Base-by-base conservation (phyloP, 108 stramenopile species). In the Cyclotella cryptica region DNA sequence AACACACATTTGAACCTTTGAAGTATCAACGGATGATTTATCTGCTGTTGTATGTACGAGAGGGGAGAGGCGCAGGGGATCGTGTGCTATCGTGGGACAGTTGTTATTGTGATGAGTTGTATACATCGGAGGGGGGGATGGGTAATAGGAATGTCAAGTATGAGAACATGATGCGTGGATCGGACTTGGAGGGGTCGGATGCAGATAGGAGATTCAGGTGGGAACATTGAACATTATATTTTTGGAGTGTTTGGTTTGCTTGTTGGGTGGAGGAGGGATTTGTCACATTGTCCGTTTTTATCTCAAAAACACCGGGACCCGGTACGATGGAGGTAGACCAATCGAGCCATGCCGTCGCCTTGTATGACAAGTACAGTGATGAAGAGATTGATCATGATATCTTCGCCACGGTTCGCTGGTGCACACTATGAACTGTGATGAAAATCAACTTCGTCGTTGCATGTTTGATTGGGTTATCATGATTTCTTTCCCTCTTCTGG, bases 91-190 rank as follows among this genome's bases (percentile, higher is more conserved):
- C 65, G 52, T 92, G 28, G 68, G 35, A 21, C 80, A 88, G 71
- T 61, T 92, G 22, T 55, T 53, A 75, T 77, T 35, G 98, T 93
- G 0, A 79, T 94, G 40, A 53, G 78, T 39, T 98, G 93, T 83
- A 87, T 96, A 88, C 98, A 98, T 85, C 17, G 51, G 0, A 61
- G 85, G 41, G 84, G 88, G 3, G 86, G 98, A 53, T n/a, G n/a
- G n/a, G n/a, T n/a, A n/a, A n/a, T n/a, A n/a, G 90, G 0, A 85
- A 92, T 69, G 52, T 90, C 15, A 90, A 93, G 78, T 91, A 94
- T 68, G 96, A 96, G 51, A 97, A 97, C 59, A 80, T 98, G 26
- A 77, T 98, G 68, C 75, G 85, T 73, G 44, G 81, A 84, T 13
- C 26, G 72, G 44, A 22, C 7, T 76, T 73, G 44, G 54, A 55